Evolutionary conservation across 306 rosid genomes (phyloP), one percentile per base, ranked within the genome.

Genomic region (Geum urbanum): DNA sequence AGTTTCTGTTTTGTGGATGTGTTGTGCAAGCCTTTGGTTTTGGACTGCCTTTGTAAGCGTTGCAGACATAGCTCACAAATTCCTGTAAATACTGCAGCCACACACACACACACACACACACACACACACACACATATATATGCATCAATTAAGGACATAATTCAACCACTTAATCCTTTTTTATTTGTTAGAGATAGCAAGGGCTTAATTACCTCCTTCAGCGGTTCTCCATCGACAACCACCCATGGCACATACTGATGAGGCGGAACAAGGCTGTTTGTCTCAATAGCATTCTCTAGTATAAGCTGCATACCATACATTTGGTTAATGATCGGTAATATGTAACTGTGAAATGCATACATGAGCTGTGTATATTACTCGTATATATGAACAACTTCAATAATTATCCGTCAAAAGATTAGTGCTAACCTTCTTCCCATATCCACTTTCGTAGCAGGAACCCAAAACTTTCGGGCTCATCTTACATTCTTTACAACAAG

Each of bases 371-470:
- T 32, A 32, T 32, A 32, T 37, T 7, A 64, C 40, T 64, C 22
- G 70, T 37, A 27, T 32, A 32, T 32, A 1, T 8, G 45, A 32
- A 27, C 43, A 40, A 0, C 63, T 74, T 70, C 71, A 4, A 19
- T 51, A 52, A 53, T 50, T 0, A 39, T 47, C 62, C 16, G 50
- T 50, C 22, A 20, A 19, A 9, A 6, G 4, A 5, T 16, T 39
- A 67, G 35, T 68, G 49, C 19, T 72, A 40, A 89, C 98, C 87
- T 27, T 5, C 65, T 53, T 77, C 1, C 92, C 98, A 46, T 84
- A 78, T 73, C 96, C 98, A 73, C 40, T 85, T 7, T 63, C 72
- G 81, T 82, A 92, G 85, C 98, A 92, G 11, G 82, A 75, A 39
- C 46, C 50, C 9, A 68, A 27, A 52, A 50, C n/a, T 57, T 58